These are phyloP conservation scores for Haplosporangium gracile DNA, from an alignment of 192 early-diverging fungal genomes.

Conservation along the genomic window DNA sequence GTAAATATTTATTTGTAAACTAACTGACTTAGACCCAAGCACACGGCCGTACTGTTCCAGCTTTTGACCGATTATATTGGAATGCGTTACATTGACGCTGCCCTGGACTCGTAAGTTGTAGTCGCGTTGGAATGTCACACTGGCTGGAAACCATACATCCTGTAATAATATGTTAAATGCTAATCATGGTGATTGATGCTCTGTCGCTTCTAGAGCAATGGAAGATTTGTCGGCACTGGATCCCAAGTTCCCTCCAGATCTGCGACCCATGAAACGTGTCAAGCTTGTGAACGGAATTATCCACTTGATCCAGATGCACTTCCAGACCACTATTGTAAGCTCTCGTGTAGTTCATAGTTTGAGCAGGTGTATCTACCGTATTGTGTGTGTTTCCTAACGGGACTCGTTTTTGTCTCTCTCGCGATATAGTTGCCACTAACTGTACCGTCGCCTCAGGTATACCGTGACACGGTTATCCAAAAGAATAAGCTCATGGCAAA, in stretches of 20 bases:
- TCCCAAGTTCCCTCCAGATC: slow-evolving; percentile 74
- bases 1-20: background rate
- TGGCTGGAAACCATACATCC: background rate
- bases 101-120: slow-evolving; percentile 75
- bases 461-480: slow-evolving; percentile 86
- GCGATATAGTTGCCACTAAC: slow-evolving; percentile 74
- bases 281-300: slow-evolving; percentile 77
- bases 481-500: slow-evolving; percentile 93
- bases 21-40: slow-evolving; percentile 65
- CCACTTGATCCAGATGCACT: slow-evolving; percentile 86
- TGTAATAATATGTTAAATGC: background rate
- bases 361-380: background rate
- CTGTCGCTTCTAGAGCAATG: slow-evolving; percentile 58
- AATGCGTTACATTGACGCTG: slow-evolving; percentile 84
- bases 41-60: slow-evolving; percentile 77
- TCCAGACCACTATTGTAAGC: slow-evolving; percentile 78
- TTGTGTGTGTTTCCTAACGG: background rate
- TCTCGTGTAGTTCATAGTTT: background rate
- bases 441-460: slow-evolving; percentile 75
- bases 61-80: slow-evolving; percentile 86
- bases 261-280: slow-evolving; percentile 72
- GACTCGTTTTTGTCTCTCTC: slow-evolving; percentile 8
- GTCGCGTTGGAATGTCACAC: background rate
- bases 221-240: slow-evolving; percentile 75
- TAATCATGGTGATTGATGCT: background rate